Base-by-base conservation (phyloP, 2,329 filamentous ascomycete genomes). In the Epichloe aotearoae region DNA sequence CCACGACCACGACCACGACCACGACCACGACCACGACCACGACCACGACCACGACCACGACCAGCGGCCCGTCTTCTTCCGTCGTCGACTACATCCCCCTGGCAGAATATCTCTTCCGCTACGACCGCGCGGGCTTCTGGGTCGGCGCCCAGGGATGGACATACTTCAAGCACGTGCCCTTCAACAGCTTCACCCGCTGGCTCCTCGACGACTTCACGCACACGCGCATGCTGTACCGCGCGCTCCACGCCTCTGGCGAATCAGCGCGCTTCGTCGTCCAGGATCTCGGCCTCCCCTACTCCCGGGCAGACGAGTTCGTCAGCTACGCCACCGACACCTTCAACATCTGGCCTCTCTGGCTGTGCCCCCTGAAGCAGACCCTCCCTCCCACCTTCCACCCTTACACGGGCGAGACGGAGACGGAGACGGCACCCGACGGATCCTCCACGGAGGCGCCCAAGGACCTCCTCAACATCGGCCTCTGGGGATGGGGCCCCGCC, bases 91-190 rank as follows among this genome's bases (percentile, higher is more conserved):
- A 79, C 57, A 75, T 87, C 40, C 83, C 83, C 0, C 68, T 87
- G 4, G 76, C 79, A 39, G 83, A 87, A 62, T 88, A 88, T 62
- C 78, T 87, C 56, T 88, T 88, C 72, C 77, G 84, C 47, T 88
- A 88, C 68, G 84, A 88, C 65, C 77, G 84, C 43, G 84, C 82
- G 49, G 82, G 80, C 14, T 88, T 88, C 72, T 88, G 84, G 84
- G 82, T 85, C 38, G 83, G 81, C 42, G 68, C 70, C 6, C 76
- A 76, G 14, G 82, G 80, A 3, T 87, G 84, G 63, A 70, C 73
- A 40, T 87, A 86, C 70, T 86, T 86, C 71, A 65, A 64, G 44
- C 69, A 72, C 41, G 75, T 81, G 2, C 83, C 83, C 5, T 86
- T 86, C 66, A 84, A 74, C 58, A 69, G 71, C 52, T 73, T 77